phyloP scores from a whole-genome alignment of 225 moss, liverwort and hornwort species.

The Polytrichum formosum region DNA sequence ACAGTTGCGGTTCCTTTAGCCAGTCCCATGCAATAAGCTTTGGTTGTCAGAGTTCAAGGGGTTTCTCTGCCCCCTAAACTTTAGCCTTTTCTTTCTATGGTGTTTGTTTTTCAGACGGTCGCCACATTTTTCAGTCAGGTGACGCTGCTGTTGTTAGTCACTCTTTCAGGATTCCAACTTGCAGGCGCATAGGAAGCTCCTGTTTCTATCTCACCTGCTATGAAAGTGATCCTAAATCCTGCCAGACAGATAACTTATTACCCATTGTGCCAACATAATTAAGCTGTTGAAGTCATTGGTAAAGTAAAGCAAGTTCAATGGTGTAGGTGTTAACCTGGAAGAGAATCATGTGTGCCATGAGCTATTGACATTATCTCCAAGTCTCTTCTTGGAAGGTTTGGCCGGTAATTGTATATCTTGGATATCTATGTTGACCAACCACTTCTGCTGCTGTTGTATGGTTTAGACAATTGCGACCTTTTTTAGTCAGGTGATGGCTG shows the following conservation, averaged over 20 bases:
- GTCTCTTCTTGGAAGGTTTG: background rate
- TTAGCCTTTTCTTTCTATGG: conserved; percentile 16
- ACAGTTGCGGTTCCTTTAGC: background rate
- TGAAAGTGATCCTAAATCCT: conserved; percentile 10
- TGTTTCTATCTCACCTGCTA: conserved; percentile 13
- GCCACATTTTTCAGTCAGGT: conserved; percentile 28
- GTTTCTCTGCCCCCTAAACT: conserved; percentile 21
- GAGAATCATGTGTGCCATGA: background rate
- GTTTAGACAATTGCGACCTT: conserved; percentile 88
- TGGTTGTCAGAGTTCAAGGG: conserved; percentile 11
- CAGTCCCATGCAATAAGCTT: conserved; percentile 3
- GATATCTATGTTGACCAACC: conserved; percentile 7
- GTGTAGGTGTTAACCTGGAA: background rate
- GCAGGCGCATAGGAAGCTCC: conserved; percentile 17
- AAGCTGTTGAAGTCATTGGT: background rate
- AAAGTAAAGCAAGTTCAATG: background rate
- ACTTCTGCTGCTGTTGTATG: conserved; percentile 11
- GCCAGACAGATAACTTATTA: conserved; percentile 6
- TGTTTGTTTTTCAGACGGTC: conserved; percentile 26
- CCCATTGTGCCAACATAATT: background rate
- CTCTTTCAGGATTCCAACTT: conserved; percentile 15
- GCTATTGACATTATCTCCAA: background rate
- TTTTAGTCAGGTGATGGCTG: conserved; percentile 99
- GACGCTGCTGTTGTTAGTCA: conserved; percentile 21
- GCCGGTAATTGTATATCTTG: background rate